A percentile compares a stretch with the other conserved stretches of the same genome.
Evolutionary conservation across 108 stramenopile species (phyloP).

Genomic region (Ochromonas danica): DNA sequence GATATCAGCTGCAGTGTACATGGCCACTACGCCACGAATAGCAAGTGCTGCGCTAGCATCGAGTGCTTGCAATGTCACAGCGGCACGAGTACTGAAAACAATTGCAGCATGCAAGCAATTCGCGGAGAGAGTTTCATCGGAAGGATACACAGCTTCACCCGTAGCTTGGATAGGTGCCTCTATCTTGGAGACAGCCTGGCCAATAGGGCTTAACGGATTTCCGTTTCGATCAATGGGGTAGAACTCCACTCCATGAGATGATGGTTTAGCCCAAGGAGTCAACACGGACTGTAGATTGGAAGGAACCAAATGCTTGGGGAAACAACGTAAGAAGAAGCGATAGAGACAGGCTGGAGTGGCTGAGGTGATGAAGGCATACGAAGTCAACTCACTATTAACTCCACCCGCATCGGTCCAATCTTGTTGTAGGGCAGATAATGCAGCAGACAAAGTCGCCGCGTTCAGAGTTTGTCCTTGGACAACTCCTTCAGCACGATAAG

Average conservation of each 20-base stretch:
- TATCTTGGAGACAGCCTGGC: constrained; percentile 36
- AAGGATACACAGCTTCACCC: constrained; percentile 42
- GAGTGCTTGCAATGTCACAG: background rate
- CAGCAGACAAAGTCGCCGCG: background rate
- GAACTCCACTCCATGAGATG: constrained; percentile 11
- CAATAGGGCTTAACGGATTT: background rate
- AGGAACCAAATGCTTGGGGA: background rate
- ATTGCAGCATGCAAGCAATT: constrained; percentile 35
- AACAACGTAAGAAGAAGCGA: constrained; percentile 19
- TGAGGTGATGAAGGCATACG: background rate
- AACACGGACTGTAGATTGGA: background rate
- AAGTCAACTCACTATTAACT: background rate
- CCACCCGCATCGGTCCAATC: background rate
- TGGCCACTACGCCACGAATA: constrained; percentile 28
- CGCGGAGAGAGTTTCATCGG: constrained; percentile 26
- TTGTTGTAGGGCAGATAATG: background rate
- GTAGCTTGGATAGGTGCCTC: constrained; percentile 39
- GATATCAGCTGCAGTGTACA: constrained; percentile 37
- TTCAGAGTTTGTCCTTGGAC: background rate
- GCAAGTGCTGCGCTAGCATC: constrained; percentile 12
- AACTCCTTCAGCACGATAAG: background rate
- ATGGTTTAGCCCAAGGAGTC: constrained; percentile 18
- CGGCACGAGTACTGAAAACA: constrained; percentile 22
- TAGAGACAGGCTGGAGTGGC: constrained; percentile 2
- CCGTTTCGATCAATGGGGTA: constrained; percentile 6